These are phyloP conservation scores for Saccharomycopsis selenospora DNA, from an alignment of 805 yeast species.

Conservation along the genomic window DNA sequence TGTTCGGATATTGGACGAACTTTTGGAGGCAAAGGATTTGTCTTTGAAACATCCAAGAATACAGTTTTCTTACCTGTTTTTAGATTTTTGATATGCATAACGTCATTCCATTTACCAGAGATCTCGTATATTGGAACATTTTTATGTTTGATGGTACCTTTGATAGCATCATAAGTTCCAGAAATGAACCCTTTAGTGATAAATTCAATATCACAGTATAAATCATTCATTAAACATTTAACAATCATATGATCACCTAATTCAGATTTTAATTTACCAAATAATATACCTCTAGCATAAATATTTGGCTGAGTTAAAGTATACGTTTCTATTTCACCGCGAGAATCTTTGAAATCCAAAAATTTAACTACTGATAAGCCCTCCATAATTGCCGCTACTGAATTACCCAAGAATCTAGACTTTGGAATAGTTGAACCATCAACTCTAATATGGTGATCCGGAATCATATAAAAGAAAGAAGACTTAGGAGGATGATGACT, in stretches of 20 bases:
- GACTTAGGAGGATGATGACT: slow-evolving; percentile 99
- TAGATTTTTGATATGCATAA: slow-evolving; percentile 58
- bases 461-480: slow-evolving; percentile 81
- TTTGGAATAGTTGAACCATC: slow-evolving; percentile 88
- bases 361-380: slow-evolving; percentile 72
- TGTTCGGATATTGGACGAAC: slow-evolving; percentile 79
- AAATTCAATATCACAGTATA: slow-evolving; percentile 79
- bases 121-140: slow-evolving; percentile 58
- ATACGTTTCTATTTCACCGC: slow-evolving; percentile 51
- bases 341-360: slow-evolving; percentile 44
- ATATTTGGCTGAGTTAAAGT: slow-evolving; percentile 91
- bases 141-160: slow-evolving; percentile 57
- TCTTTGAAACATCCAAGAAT: slow-evolving; percentile 54
- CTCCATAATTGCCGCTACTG: slow-evolving; percentile 97
- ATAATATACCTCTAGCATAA: slow-evolving; percentile 87
- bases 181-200: slow-evolving; percentile 91
- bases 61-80: slow-evolving; percentile 40
- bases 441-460: slow-evolving; percentile 70
- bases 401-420: slow-evolving; percentile 86
- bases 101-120: slow-evolving; percentile 90
- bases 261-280: slow-evolving; percentile 86
- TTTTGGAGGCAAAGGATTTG: slow-evolving; percentile 50
- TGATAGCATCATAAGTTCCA: slow-evolving; percentile 86
- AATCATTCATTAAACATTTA: slow-evolving; percentile 50
- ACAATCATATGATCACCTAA: slow-evolving; percentile 88